A percentile compares a stretch with the other conserved stretches of the same genome.
These are phyloP conservation scores for Sicyos baderoa DNA, from an alignment of 306 rosid genomes.

Conservation along the genomic window DNA sequence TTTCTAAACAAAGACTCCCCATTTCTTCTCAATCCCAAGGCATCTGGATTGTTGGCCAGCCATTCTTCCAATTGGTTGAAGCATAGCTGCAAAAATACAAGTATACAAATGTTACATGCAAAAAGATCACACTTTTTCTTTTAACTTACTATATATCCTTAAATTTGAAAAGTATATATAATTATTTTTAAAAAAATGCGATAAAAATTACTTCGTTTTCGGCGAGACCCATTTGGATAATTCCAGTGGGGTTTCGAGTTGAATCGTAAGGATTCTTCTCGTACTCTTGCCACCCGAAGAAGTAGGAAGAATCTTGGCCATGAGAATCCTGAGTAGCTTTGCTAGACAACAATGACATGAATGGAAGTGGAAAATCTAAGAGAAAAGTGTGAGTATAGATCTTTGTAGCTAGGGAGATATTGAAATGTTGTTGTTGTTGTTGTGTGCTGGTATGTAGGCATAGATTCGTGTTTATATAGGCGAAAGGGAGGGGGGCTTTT, in stretches of 20 bases:
- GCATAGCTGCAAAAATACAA: slow-evolving; percentile 45
- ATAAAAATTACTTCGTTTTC: slow-evolving; percentile 54
- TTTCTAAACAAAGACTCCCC: slow-evolving; percentile 56
- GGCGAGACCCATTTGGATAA: slow-evolving; percentile 94
- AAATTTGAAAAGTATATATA: too few species aligned
- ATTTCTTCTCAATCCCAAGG: slow-evolving; percentile 41
- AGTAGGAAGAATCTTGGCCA: slow-evolving; percentile 77
- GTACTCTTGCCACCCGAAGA: slow-evolving; percentile 69
- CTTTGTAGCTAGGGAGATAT: background rate
- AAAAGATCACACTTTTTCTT: background rate
- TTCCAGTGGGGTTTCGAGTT: slow-evolving; percentile 52
- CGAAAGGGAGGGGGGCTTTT: background rate
- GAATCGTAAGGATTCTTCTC: slow-evolving; percentile 69
- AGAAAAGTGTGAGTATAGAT: background rate
- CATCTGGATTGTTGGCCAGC: slow-evolving; percentile 45
- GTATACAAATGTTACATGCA: background rate
- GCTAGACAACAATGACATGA: slow-evolving; percentile 42
- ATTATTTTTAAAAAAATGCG: too few species aligned
- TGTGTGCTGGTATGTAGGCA: background rate
- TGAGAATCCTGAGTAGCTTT: slow-evolving; percentile 54
- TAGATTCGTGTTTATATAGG: background rate
- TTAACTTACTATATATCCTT: too few species aligned
- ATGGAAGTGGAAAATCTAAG: background rate
- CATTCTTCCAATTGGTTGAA: slow-evolving; percentile 61
- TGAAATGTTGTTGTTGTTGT: background rate